phyloP scores from a whole-genome alignment of 345 rosid species.

The Boechera stricta region DNA sequence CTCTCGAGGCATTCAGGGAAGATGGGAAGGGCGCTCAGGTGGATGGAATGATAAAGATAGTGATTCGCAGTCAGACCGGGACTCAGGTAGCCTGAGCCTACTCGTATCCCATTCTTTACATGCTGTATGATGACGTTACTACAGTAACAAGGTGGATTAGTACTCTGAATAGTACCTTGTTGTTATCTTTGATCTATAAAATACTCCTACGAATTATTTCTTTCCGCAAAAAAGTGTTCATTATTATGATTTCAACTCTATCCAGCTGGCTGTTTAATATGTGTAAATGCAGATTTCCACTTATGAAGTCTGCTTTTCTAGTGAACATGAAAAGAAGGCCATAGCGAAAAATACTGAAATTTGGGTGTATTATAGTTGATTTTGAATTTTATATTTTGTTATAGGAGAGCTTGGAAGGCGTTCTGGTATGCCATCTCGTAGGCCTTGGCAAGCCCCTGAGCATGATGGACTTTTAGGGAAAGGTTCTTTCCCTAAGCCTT shows the following conservation, averaged over 20 bases:
- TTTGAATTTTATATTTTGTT: constrained; percentile 25
- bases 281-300: constrained; percentile 17
- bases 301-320: constrained; percentile 4
- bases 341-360: constrained; percentile 9
- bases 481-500: constrained; percentile 87
- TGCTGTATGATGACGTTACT: constrained; percentile 20
- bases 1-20: constrained; percentile 67
- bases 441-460: constrained; percentile 83
- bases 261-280: constrained; percentile 26
- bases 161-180: constrained; percentile 10
- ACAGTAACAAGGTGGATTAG: constrained; percentile 31
- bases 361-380: constrained; percentile 25
- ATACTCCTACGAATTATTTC: constrained; percentile 1
- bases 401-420: constrained; percentile 71
- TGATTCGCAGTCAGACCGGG: constrained; percentile 76
- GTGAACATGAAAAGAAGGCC: constrained; percentile 25
- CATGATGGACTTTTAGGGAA: constrained; percentile 99
- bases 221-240: constrained; percentile 9
- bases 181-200: constrained; percentile 16
- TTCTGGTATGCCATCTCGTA: constrained; percentile 71
- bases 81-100: constrained; percentile 62
- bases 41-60: constrained; percentile 79
- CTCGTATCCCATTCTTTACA: constrained; percentile 29
- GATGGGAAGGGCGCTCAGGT: constrained; percentile 86
- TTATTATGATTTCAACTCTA: constrained; percentile 18